A percentile compares a stretch with the other conserved stretches of the same genome.
Evolutionary conservation across 169 alveolate species (phyloP).

Genomic region (Eimeria tenella): DNA sequence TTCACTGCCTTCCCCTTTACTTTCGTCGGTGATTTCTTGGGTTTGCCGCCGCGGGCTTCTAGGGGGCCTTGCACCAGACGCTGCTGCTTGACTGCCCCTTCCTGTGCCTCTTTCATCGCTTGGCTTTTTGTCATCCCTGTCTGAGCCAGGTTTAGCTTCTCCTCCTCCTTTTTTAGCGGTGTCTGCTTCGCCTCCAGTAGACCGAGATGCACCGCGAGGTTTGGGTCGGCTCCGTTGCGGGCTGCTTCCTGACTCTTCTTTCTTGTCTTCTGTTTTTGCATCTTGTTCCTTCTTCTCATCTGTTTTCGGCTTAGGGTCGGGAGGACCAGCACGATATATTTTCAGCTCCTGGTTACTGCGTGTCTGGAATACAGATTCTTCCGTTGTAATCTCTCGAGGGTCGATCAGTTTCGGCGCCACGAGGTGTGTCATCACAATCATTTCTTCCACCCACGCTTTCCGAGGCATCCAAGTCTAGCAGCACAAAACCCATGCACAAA

Average conservation of each 20-base stretch:
- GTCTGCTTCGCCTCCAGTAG: neutral
- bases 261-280: neutral
- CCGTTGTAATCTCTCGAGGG: conserved; percentile 44
- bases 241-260: neutral
- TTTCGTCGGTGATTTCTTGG: neutral
- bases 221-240: neutral
- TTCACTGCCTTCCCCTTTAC: neutral
- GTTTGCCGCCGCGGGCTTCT: conserved; percentile 46
- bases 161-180: neutral
- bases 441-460: conserved; percentile 50
- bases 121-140: neutral
- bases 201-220: neutral
- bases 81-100: neutral
- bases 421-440: conserved; percentile 44
- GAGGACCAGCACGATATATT: conserved; percentile 33
- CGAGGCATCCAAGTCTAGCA: conserved; percentile 33
- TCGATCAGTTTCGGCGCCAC: conserved; percentile 69
- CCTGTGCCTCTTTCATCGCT: neutral
- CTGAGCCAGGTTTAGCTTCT: neutral
- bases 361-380: conserved; percentile 39
- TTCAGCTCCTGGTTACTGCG: conserved; percentile 47
- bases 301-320: conserved; percentile 11
- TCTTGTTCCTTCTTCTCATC: neutral
- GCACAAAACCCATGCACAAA: neutral
- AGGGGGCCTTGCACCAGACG: neutral